Base-by-base conservation (phyloP, 2,329 filamentous ascomycete genomes). In the Diaporthe helianthi region DNA sequence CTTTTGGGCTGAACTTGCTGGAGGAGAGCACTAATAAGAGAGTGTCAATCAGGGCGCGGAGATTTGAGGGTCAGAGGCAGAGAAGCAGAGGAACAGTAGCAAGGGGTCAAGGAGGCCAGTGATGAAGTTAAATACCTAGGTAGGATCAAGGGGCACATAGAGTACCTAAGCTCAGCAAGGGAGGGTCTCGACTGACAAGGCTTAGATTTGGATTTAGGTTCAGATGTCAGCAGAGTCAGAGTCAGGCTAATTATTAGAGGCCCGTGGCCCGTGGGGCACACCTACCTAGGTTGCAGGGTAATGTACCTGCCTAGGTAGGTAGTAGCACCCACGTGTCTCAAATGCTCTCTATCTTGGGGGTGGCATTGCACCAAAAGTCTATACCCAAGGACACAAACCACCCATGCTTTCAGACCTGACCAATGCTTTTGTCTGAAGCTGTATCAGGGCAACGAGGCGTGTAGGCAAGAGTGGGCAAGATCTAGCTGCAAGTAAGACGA, bases 71-170 rank as follows among this genome's bases (percentile, higher is more conserved):
- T 41, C 8, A 51, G 52, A 41, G 52, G 41, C 65, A 44, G 44
- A 47, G 47, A 17, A 24, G 47, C 26, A 44, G 54, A 47, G 29
- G 9, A 10, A 44, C 15, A 19, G 19, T 8, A 24, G 26, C n/a
- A 29, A 63, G 44, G 24, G 36, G 58, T 29, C 29, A 58, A 19
- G n/a, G 52, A 67, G 52, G 65, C 31, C 33, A 52, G 24, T 22
- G 24, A 67, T 54, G 52, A 67, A 49, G 65, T 67, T 67, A 67
- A 67, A 67, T 67, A n/a, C n/a, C n/a, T n/a, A n/a, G n/a, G n/a
- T n/a, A 67, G 52, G 54, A 49, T 67, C 65, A 67, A 67, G 65
- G 65, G 65, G 64, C 26, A 44, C 44, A n/a, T 38, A 47, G 58
- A 49, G 15, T 44, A 63, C 29, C 52, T 54, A 47, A 67, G 52